phyloP scores from a whole-genome alignment of 2,329 filamentous ascomycete genomes.

The Huntiella bhutanensis region DNA sequence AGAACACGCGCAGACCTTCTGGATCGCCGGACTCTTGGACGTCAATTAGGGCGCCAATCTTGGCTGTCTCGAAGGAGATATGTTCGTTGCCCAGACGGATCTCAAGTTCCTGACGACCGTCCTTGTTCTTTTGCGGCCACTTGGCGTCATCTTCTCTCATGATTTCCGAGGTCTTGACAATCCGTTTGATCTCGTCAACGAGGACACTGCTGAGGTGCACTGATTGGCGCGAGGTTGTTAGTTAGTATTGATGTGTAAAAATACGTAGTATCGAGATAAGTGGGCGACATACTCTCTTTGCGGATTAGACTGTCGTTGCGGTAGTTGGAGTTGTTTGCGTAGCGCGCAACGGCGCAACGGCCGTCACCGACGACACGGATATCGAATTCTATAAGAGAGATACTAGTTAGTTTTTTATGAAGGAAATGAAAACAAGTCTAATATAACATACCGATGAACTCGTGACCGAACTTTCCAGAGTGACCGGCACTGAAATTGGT shows the following conservation, averaged over 20 bases:
- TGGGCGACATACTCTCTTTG: slow-evolving; percentile 74
- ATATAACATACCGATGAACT: slow-evolving; percentile 61
- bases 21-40: slow-evolving; percentile 92
- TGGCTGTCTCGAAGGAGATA: slow-evolving; percentile 97
- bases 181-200: slow-evolving; percentile 87
- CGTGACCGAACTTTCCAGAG: slow-evolving; percentile 91
- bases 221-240: slow-evolving; percentile 20
- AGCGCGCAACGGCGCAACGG: slow-evolving; percentile 79
- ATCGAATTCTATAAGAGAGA: slow-evolving; percentile 58
- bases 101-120: slow-evolving; percentile 89
- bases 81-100: slow-evolving; percentile 87
- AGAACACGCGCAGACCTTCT: slow-evolving; percentile 90
- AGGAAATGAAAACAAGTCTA: not conserved
- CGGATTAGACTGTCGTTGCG: slow-evolving; percentile 95
- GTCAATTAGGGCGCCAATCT: slow-evolving; percentile 92
- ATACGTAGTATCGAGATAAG: not conserved
- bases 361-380: slow-evolving; percentile 85
- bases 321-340: slow-evolving; percentile 99
- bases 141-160: slow-evolving; percentile 96
- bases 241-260: not conserved
- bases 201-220: slow-evolving; percentile 91
- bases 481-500: slow-evolving; percentile 60
- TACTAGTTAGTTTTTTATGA: not conserved
- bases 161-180: slow-evolving; percentile 93
- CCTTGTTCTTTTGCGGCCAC: slow-evolving; percentile 99